phyloP scores from a whole-genome alignment of 2,329 filamentous ascomycete species.

The Colletotrichum australisinense region DNA sequence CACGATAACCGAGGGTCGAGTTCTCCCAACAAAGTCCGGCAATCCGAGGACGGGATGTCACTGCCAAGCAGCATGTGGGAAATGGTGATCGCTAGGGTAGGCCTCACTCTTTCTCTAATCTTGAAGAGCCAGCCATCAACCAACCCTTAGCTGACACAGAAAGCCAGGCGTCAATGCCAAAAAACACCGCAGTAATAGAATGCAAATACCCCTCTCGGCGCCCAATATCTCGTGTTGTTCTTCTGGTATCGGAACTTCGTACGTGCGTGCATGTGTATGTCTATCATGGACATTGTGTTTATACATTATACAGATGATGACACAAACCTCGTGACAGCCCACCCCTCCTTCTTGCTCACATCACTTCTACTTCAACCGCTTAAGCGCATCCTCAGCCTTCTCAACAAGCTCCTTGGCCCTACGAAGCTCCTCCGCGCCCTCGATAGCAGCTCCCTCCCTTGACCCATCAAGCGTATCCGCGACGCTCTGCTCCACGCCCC shows the following conservation, averaged over 20 bases:
- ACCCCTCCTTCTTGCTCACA: not conserved
- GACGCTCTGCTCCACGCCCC: slow-evolving; percentile 66
- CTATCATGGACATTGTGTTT: slow-evolving; percentile 21
- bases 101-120: not conserved
- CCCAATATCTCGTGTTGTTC: not conserved
- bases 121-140: slow-evolving; percentile 6
- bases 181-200: not conserved
- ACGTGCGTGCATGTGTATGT: not conserved
- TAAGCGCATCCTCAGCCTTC: slow-evolving; percentile 62
- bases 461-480: slow-evolving; percentile 55
- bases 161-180: not conserved
- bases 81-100: slow-evolving; percentile 19
- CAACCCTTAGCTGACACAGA: slow-evolving; percentile 9
- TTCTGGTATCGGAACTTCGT: not conserved
- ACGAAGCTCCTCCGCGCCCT: slow-evolving; percentile 48
- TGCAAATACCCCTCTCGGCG: slow-evolving; percentile 5
- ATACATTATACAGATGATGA: slow-evolving; percentile 35
- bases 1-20: no score
- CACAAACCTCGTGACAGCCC: slow-evolving; percentile 17
- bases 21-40: no score
- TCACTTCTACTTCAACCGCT: slow-evolving; percentile 55
- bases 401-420: slow-evolving; percentile 57
- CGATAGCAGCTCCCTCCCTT: slow-evolving; percentile 38
- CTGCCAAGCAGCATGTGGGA: not conserved
- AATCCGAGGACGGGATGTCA: not conserved